Evolutionary conservation across 1,139 yeast genomes (phyloP), one percentile per base, ranked within the genome.

Genomic region (Saccharomycopsis hybrid): DNA sequence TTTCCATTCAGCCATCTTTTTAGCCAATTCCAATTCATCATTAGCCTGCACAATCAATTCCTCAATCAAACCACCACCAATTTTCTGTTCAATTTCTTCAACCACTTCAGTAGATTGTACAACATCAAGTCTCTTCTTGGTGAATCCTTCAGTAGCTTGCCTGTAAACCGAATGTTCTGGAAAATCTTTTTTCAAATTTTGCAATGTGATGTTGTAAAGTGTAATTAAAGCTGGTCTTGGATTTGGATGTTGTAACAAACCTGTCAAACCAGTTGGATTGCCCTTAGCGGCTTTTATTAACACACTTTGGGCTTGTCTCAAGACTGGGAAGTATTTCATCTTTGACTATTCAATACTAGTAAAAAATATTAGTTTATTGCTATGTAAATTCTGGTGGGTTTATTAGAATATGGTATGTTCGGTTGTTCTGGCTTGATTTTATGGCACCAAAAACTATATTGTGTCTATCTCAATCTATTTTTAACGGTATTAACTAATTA

Each of bases 11-110:
- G 83, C 82, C 72, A 88, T 71, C 64, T 81, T 77, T 60, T 78
- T 71, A 49, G 87, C 83, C 64, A 88, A 74, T 48, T 72, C 76
- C 59, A 79, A 77, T 68, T 88, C 96, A 55, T 86, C 95, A 58
- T 82, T 78, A 13, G 96, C 96, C 69, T 87, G 95, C 55, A 85
- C 73, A 53, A 87, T 66, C 51, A 87, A 69, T 70, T 87, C 96
- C 69, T 87, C 96, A 57, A 87, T 82, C 59, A 87, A 76, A 1
- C 96, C 96, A 57, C 83, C 79, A 24, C 95, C 95, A 57, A 87
- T 83, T 64, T 80, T 71, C 56, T 71, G 69, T 69, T 87, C 96
- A 60, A 87, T 85, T 58, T 74, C 77, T 62, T 78, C 85, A 45
- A 76, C 70, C 54, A 81, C 78, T 58, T 82, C 88, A 55, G 77